These are phyloP conservation scores for Clonostachys solani DNA, from an alignment of 2,329 filamentous ascomycete genomes.

Conservation along the genomic window DNA sequence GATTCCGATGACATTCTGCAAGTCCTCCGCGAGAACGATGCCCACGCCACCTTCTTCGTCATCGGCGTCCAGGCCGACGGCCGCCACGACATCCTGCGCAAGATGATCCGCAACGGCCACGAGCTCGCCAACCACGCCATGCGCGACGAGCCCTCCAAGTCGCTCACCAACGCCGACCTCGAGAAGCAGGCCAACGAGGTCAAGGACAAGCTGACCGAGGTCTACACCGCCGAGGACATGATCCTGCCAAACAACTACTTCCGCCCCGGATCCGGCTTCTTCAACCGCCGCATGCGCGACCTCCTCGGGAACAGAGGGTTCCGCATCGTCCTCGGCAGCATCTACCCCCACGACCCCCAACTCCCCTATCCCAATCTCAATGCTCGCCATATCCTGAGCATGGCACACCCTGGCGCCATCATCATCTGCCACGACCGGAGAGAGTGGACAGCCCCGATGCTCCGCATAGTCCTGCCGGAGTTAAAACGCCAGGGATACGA, in stretches of 20 bases:
- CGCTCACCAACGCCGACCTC: constrained; percentile 55
- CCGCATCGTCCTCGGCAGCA: constrained; percentile 71
- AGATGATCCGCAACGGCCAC: constrained; percentile 57
- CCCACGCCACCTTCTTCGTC: constrained; percentile 81
- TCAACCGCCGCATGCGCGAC: constrained; percentile 65
- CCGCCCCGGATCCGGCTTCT: constrained; percentile 80
- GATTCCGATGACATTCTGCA: constrained; percentile 68
- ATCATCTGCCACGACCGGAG: constrained; percentile 84
- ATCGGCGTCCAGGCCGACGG: constrained; percentile 73
- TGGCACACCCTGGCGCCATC: constrained; percentile 71
- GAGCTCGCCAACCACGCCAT: constrained; percentile 87
- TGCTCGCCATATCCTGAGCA: constrained; percentile 74
- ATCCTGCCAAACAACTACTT: constrained; percentile 62
- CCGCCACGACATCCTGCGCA: constrained; percentile 47
- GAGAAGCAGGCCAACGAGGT: constrained; percentile 60
- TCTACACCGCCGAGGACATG: constrained; percentile 44
- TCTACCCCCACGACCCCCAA: constrained; percentile 92
- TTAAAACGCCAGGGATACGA: constrained; percentile 65
- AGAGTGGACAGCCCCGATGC: constrained; percentile 79
- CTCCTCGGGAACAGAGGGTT: constrained; percentile 60
- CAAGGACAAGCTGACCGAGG: constrained; percentile 51
- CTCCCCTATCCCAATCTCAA: constrained; percentile 67
- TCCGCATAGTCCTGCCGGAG: constrained; percentile 67
- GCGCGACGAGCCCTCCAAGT: constrained; percentile 73
- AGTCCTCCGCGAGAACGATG: constrained; percentile 60